These are phyloP conservation scores for Setomelanomma holmii DNA, from an alignment of 2,329 filamentous ascomycete species.

Conservation along the genomic window DNA sequence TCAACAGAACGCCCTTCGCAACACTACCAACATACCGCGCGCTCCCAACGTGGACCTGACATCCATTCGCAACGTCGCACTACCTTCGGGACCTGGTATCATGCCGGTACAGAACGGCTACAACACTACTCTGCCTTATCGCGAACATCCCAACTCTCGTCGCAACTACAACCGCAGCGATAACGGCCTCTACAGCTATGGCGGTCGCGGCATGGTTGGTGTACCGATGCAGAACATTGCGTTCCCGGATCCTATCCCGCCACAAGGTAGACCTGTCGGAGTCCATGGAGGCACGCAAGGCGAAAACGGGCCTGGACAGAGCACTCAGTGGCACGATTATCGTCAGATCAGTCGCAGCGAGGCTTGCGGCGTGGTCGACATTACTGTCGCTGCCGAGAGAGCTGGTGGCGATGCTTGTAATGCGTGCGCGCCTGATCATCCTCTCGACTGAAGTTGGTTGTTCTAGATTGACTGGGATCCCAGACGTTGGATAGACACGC, in stretches of 20 bases:
- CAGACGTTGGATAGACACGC: not conserved
- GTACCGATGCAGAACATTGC: slow-evolving; percentile 39
- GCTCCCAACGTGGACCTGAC: slow-evolving; percentile 15
- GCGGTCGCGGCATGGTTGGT: slow-evolving; percentile 22
- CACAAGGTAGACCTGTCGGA: slow-evolving; percentile 22
- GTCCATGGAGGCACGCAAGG: not conserved
- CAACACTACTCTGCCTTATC: slow-evolving; percentile 13
- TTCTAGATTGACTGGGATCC: not conserved
- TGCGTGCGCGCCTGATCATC: slow-evolving; percentile 22
- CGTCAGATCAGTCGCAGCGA: slow-evolving; percentile 6
- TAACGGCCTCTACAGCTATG: slow-evolving; percentile 34
- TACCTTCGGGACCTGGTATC: slow-evolving; percentile 2
- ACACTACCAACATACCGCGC: slow-evolving; percentile 4
- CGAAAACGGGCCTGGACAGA: slow-evolving; percentile 4
- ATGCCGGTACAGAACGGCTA: not conserved
- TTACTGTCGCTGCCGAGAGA: slow-evolving; percentile 21
- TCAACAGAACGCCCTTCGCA: slow-evolving; percentile 11
- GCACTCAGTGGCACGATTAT: not conserved
- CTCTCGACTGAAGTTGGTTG: not conserved
- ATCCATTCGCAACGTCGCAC: slow-evolving; percentile 17
- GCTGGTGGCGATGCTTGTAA: slow-evolving; percentile 22
- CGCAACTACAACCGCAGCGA: slow-evolving; percentile 10
- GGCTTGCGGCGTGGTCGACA: slow-evolving; percentile 24
- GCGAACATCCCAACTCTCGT: slow-evolving; percentile 2
- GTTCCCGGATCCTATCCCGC: slow-evolving; percentile 39